phyloP scores from a whole-genome alignment of 2,329 filamentous ascomycete genomes.

The Aspergillus fischeri region DNA sequence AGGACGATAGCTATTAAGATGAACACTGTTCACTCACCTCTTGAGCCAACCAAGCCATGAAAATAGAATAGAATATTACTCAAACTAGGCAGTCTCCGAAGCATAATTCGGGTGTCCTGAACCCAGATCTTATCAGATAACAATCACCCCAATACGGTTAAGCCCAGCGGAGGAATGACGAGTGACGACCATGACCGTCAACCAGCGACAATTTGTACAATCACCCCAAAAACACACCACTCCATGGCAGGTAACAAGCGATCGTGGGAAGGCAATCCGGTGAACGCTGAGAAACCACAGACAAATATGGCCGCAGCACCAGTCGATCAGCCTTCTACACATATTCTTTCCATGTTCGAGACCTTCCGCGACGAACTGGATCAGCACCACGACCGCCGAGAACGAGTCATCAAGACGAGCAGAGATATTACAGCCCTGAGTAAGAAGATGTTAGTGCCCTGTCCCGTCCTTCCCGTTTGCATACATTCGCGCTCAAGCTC shows the following conservation, averaged over 20 bases:
- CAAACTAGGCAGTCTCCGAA: no score
- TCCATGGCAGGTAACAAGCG: slow-evolving; percentile 35
- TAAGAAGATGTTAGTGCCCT: slow-evolving; percentile 79
- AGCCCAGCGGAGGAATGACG: neutral
- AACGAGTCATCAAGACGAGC: slow-evolving; percentile 84
- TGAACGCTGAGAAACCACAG: slow-evolving; percentile 12
- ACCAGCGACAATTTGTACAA: neutral
- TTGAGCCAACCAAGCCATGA: neutral
- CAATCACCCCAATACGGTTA: slow-evolving; percentile 1
- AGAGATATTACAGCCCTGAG: slow-evolving; percentile 89
- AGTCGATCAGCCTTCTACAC: slow-evolving; percentile 29
- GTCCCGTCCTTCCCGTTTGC: neutral
- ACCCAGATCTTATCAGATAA: slow-evolving; percentile 6
- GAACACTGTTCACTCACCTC: neutral
- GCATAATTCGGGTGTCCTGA: no score
- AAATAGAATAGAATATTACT: neutral
- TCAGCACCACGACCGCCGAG: slow-evolving; percentile 87
- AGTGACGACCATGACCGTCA: neutral
- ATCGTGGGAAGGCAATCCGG: slow-evolving; percentile 34
- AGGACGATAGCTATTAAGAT: neutral
- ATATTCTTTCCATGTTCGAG: slow-evolving; percentile 70
- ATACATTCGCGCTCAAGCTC: no score
- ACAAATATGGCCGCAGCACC: slow-evolving; percentile 8
- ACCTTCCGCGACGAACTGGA: slow-evolving; percentile 83
- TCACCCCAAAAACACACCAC: neutral